phyloP scores from a whole-genome alignment of 2,329 filamentous ascomycete species.

The Penicillium sp. region DNA sequence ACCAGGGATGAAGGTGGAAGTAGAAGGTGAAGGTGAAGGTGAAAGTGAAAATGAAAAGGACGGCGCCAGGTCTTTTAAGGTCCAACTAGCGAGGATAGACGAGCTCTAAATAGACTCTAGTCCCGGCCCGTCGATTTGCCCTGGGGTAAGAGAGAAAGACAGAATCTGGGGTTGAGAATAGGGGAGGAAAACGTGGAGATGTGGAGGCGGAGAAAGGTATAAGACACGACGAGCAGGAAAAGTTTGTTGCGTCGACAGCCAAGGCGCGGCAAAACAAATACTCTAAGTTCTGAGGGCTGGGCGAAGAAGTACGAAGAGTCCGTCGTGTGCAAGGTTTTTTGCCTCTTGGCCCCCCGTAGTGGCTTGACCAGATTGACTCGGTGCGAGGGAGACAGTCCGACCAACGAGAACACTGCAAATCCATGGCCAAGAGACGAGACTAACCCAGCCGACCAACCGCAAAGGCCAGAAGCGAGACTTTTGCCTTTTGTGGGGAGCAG shows the following conservation, averaged over 20 bases:
- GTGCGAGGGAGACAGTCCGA: neutral
- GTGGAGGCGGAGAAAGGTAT: slow-evolving; percentile 24
- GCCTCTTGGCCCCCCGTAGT: slow-evolving; percentile 4
- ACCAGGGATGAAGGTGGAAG: neutral
- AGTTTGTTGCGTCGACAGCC: neutral
- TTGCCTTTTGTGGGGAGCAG: slow-evolving; percentile 1
- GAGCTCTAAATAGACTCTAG: slow-evolving; percentile 22
- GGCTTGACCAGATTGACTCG: neutral
- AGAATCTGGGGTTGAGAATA: slow-evolving; percentile 19
- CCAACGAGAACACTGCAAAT: neutral
- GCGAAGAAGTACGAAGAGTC: neutral
- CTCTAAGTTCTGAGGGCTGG: neutral
- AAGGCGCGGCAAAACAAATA: slow-evolving; percentile 23
- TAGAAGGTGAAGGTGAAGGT: slow-evolving; percentile 1
- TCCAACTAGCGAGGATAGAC: slow-evolving; percentile 7
- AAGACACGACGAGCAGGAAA: slow-evolving; percentile 8
- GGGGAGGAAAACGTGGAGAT: slow-evolving; percentile 16
- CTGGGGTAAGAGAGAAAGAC: slow-evolving; percentile 9
- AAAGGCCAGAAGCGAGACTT: neutral
- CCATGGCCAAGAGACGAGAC: no score
- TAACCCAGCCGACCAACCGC: neutral
- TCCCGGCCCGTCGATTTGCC: slow-evolving; percentile 11
- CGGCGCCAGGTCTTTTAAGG: slow-evolving; percentile 1
- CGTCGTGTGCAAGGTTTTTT: neutral
- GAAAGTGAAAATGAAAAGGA: slow-evolving; percentile 7